These are phyloP conservation scores for Corchorus olitorius DNA, from an alignment of 345 rosid genomes.

Conservation along the genomic window DNA sequence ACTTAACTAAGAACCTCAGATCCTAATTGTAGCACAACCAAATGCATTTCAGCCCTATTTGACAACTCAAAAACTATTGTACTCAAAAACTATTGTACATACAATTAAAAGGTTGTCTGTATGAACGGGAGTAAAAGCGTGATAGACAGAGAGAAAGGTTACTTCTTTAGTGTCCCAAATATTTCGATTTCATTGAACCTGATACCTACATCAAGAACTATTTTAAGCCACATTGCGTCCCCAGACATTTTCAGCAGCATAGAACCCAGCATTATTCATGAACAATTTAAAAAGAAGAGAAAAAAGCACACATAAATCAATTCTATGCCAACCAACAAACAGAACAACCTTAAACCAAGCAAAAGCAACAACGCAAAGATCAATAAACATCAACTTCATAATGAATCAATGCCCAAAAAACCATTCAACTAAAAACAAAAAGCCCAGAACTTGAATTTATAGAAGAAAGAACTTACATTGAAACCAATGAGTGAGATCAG, in stretches of 20 bases:
- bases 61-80: background rate
- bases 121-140: background rate
- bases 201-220: background rate
- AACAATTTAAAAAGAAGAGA: background rate
- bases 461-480: slow-evolving; percentile 31
- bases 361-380: background rate
- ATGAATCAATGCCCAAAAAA: background rate
- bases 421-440: slow-evolving; percentile 13
- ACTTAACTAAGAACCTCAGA: background rate
- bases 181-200: slow-evolving; percentile 15
- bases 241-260: background rate
- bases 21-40: slow-evolving; percentile 8
- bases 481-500: slow-evolving; percentile 23
- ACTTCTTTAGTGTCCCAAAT: background rate
- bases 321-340: slow-evolving; percentile 7
- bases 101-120: background rate
- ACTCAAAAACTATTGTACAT: background rate
- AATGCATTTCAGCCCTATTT: background rate
- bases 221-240: background rate
- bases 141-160: background rate
- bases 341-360: slow-evolving; percentile 4
- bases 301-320: background rate
- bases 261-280: background rate
- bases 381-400: slow-evolving; percentile 10
- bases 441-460: slow-evolving; percentile 5